A percentile compares a stretch with the other conserved stretches of the same genome.
Evolutionary conservation across 2,329 filamentous ascomycete genomes (phyloP).

Genomic region (Penicillium olsonii): DNA sequence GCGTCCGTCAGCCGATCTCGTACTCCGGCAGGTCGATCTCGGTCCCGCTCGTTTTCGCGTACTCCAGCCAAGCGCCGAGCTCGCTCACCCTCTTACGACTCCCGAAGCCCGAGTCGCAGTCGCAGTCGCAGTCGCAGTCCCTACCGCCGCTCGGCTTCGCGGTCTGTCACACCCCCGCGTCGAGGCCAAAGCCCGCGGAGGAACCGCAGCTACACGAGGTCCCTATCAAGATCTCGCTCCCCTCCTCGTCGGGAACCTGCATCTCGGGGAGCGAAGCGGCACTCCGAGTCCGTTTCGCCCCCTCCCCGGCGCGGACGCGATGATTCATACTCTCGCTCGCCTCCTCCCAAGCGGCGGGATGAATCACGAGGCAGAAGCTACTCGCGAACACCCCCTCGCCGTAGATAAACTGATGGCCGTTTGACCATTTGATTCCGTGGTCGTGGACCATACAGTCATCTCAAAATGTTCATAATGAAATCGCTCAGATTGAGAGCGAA

Average conservation of each 20-base stretch:
- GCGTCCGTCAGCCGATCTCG: slow-evolving; percentile 38
- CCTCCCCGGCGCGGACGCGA: slow-evolving; percentile 29
- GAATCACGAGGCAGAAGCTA: slow-evolving; percentile 24
- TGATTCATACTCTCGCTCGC: slow-evolving; percentile 29
- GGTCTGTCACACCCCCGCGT: slow-evolving; percentile 30
- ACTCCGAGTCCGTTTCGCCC: slow-evolving; percentile 32
- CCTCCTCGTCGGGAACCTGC: no score
- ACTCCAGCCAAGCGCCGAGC: slow-evolving; percentile 32
- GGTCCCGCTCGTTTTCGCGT: slow-evolving; percentile 27
- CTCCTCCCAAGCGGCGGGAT: slow-evolving; percentile 20
- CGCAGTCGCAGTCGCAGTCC: slow-evolving; percentile 22
- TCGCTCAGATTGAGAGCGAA: slow-evolving; percentile 1
- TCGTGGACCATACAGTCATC: neutral
- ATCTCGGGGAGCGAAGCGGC: slow-evolving; percentile 18
- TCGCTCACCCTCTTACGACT: slow-evolving; percentile 26
- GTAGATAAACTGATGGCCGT: slow-evolving; percentile 7
- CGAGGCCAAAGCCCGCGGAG: slow-evolving; percentile 21
- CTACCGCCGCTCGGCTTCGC: slow-evolving; percentile 32
- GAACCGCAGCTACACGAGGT: slow-evolving; percentile 34
- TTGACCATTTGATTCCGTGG: neutral
- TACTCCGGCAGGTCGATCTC: slow-evolving; percentile 21
- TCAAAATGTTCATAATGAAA: slow-evolving; percentile 8
- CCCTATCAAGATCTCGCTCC: slow-evolving; percentile 31
- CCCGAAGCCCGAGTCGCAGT: slow-evolving; percentile 25
- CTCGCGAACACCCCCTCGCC: slow-evolving; percentile 26